These are phyloP conservation scores for Anethum foeniculum DNA, from an alignment of 140 eudicot species.

Conservation along the genomic window DNA sequence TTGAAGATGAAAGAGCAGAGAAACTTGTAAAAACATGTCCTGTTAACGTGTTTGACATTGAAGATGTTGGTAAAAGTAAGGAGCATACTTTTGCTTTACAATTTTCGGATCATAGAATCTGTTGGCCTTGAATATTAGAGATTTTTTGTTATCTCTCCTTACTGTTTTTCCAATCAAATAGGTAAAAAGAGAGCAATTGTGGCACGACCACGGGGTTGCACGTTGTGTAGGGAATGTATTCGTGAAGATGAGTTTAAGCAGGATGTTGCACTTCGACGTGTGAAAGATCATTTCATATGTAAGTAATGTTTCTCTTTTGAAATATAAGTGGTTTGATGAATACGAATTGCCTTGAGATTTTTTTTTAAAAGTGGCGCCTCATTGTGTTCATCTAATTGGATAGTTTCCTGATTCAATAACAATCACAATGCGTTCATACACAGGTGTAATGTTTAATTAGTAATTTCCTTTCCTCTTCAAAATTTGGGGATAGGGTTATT, in stretches of 20 bases:
- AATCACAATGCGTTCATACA: neutral
- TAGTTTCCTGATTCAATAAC: neutral
- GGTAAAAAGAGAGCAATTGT: slow-evolving; percentile 64
- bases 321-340: neutral
- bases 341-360: neutral
- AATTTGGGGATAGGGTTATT: neutral
- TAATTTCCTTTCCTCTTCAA: neutral
- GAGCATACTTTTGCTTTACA: neutral
- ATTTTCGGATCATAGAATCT: neutral
- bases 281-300: slow-evolving; percentile 87
- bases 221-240: slow-evolving; percentile 83
- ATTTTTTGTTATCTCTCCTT: neutral
- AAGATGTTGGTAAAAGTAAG: slow-evolving; percentile 62
- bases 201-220: slow-evolving; percentile 72
- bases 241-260: slow-evolving; percentile 73
- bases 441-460: neutral
- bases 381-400: neutral
- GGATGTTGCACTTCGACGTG: slow-evolving; percentile 63
- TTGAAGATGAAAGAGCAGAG: slow-evolving; percentile 57
- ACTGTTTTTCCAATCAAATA: slow-evolving; percentile 16
- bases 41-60: slow-evolving; percentile 80
- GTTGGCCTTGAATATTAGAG: neutral
- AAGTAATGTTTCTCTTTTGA: slow-evolving; percentile 27
- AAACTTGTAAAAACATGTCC: slow-evolving; percentile 72
- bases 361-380: too few species aligned